Evolutionary conservation across 139 green algal species (phyloP).

Genomic region (Dunaliella sp.): DNA sequence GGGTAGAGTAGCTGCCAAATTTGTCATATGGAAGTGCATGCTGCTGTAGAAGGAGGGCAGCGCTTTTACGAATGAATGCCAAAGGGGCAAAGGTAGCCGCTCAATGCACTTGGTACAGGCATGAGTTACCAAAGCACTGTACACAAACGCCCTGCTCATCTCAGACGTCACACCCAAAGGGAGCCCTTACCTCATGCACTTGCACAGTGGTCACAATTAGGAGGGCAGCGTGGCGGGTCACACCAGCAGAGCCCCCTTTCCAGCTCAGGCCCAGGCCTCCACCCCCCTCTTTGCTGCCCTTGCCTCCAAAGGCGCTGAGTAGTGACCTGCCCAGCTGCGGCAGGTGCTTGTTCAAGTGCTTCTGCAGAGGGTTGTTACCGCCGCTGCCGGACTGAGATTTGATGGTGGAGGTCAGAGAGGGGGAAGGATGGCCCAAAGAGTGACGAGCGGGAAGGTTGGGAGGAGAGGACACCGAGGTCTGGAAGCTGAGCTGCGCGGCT

Average conservation of each 20-base stretch:
- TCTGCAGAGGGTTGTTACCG: background rate
- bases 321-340: constrained; percentile 2
- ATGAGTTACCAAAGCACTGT: no score
- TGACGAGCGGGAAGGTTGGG: background rate
- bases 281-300: constrained; percentile 4
- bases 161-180: no score
- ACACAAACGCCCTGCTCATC: no score
- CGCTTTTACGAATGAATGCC: no score
- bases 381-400: background rate
- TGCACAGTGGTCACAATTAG: background rate
- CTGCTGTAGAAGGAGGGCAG: no score
- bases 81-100: no score
- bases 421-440: background rate
- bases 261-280: background rate
- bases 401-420: background rate
- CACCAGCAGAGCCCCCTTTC: background rate
- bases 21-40: no score
- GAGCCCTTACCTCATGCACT: background rate
- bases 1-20: no score
- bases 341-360: background rate
- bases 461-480: background rate
- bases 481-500: background rate
- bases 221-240: background rate
- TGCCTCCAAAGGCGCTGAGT: background rate
- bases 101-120: no score